phyloP scores from a whole-genome alignment of 139 green algal species.

The Coelastrella sp. region DNA sequence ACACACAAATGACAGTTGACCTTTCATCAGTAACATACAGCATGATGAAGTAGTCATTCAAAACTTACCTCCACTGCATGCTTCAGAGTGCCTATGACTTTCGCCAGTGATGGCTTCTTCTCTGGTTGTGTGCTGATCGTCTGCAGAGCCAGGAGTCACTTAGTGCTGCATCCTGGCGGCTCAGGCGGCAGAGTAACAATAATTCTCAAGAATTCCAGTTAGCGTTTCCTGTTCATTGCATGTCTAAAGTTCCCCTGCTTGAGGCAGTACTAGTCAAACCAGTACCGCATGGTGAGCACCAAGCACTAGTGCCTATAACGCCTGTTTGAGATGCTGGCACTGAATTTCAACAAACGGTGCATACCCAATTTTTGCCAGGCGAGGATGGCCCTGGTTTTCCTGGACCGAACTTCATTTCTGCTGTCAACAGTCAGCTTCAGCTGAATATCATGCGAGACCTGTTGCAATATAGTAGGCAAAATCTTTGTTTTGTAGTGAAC shows the following conservation, averaged over 20 bases:
- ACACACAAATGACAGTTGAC: no score
- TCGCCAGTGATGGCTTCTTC: constrained; percentile 37
- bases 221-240: no score
- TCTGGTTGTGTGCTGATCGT: background rate
- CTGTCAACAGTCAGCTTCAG: background rate
- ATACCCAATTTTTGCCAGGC: background rate
- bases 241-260: background rate
- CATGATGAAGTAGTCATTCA: background rate
- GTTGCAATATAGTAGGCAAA: no score
- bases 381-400: background rate
- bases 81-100: constrained; percentile 32
- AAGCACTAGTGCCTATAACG: background rate
- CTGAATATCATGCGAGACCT: background rate
- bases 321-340: background rate
- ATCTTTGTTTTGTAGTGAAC: no score
- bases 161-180: background rate
- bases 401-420: background rate
- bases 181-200: no score
- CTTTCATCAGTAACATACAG: background rate
- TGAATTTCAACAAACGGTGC: background rate
- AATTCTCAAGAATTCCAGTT: no score
- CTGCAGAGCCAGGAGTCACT: background rate
- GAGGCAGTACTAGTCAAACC: constrained; percentile 4
- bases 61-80: constrained; percentile 29
- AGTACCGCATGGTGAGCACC: background rate